A percentile compares a stretch with the other conserved stretches of the same genome.
Conservation (phyloP, 225 moss, liverwort and hornwort species). For the Physcomitrellopsis africana region DNA sequence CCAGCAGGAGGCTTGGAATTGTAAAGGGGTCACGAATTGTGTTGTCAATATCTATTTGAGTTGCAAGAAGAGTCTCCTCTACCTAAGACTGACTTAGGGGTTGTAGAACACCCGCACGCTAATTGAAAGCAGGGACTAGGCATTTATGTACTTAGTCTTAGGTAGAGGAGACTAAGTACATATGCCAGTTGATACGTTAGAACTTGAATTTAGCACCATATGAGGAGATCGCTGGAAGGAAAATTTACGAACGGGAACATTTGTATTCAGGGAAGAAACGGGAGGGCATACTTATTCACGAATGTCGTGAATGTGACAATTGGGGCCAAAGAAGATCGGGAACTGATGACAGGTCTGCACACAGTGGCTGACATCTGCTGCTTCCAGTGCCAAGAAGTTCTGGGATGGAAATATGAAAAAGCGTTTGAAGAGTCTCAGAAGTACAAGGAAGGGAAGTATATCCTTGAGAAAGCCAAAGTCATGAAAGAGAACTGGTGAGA, state of each 20-base stretch:
- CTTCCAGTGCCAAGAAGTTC: conserved; percentile 87
- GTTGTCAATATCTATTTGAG: neutral
- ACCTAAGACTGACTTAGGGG: neutral
- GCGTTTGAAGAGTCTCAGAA: conserved; percentile 95
- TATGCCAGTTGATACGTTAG: neutral
- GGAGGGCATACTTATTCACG: conserved; percentile 93
- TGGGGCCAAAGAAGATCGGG: conserved; percentile 87
- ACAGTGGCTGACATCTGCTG: conserved; percentile 96
- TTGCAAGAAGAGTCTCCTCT: neutral
- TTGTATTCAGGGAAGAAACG: conserved; percentile 83
- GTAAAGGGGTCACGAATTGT: neutral
- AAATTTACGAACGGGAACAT: conserved; percentile 2
- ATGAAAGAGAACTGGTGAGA: conserved; percentile 96
- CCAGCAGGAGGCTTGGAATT: neutral
- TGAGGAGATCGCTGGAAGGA: neutral
- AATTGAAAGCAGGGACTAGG: neutral
- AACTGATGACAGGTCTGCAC: conserved; percentile 86
- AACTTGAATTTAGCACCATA: neutral
- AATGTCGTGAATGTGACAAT: conserved; percentile 87
- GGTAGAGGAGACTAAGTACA: too few relatives aligned
- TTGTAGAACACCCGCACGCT: neutral
- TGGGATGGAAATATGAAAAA: conserved; percentile 99
- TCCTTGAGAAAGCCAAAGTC: conserved; percentile 95
- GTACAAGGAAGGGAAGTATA: conserved; percentile 98
- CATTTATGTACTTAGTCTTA: neutral